Evolutionary conservation across 371 early-diverging fungal genomes (phyloP), one percentile per base, ranked within the genome.

Genomic region (Apophysomyces sp.): DNA sequence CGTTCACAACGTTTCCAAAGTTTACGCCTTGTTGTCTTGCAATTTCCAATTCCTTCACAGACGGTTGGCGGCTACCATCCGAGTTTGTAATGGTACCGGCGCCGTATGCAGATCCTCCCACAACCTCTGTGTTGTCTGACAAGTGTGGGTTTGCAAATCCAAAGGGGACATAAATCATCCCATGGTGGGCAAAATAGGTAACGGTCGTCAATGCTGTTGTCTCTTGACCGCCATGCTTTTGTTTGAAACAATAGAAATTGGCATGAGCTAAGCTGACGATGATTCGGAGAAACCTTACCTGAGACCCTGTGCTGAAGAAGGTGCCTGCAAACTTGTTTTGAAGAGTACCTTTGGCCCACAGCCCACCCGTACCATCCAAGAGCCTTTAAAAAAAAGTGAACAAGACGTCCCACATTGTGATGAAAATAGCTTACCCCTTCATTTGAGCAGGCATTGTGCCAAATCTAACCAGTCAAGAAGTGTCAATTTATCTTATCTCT

Each of bases 131-230:
- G 37, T 57, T 63, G 37, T 66, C 64, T 37, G 31, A 63, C 55
- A 70, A 36, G 26, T 63, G 24, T 1, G 75, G 55, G 61, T 67
- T 72, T n/a, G 63, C 56, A 53, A 74, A 83, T 5, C 88, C 88
- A 37, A 87, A 55, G 8, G 92, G 90, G 6, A 91, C 89, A 53
- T 78, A 92, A 53, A 78, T 71, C 57, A 92, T 82, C 12, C 92
- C 93, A 60, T 87, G 90, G 73, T 92, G 92, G n/a, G 76, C 83
- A 26, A 89, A 75, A 61, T 75, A 77, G 12, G 86, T 74, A 34
- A 93, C 18, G 40, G 86, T 74, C 26, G 86, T 77, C 15, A 80
- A 66, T 16, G 83, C 81, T 3, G 89, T 88, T 11, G 86, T 84
- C 63, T 92, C 91, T 58, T 86, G 86, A 29, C 89, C 90, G 58